Evolutionary conservation across 192 early-diverging fungal species (phyloP).

Genomic region (Umbelopsis isabellina): DNA sequence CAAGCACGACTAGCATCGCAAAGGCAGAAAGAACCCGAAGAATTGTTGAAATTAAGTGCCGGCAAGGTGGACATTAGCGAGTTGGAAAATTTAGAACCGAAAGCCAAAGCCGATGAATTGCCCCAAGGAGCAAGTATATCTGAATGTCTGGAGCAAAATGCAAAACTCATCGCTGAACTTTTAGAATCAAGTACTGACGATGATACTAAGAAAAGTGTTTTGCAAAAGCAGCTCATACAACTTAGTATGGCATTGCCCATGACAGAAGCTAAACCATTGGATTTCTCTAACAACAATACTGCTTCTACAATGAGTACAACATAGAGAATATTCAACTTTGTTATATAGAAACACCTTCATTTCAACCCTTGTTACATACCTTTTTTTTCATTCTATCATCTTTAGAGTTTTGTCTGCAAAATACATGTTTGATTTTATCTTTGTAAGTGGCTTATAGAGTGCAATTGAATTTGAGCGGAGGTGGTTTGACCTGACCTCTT

Average conservation of each 20-base stretch:
- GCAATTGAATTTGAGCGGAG: too few species aligned
- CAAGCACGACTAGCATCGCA: not conserved
- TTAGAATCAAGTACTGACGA: not conserved
- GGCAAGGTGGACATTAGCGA: constrained; percentile 16
- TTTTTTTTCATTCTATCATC: not conserved
- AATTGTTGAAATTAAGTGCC: constrained; percentile 1
- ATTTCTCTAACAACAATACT: not conserved
- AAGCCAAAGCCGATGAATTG: not conserved
- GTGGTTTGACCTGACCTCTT: too few species aligned
- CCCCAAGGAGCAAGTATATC: not conserved
- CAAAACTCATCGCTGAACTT: not conserved
- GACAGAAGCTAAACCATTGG: not conserved
- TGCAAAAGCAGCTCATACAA: constrained; percentile 5
- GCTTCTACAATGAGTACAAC: not conserved
- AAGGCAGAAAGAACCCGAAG: constrained; percentile 12
- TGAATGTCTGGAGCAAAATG: not conserved
- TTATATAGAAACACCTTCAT: constrained; percentile 5
- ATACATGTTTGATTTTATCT: constrained; percentile 1
- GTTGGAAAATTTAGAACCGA: constrained; percentile 3
- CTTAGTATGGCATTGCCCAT: constrained; percentile 2
- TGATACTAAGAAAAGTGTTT: constrained; percentile 7
- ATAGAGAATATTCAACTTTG: constrained; percentile 11
- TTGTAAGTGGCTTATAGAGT: constrained; percentile 1
- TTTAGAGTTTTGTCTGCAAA: not conserved
- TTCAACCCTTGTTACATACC: constrained; percentile 1